These are phyloP conservation scores for Macrophomina tecta DNA, from an alignment of 2,329 filamentous ascomycete genomes.

Conservation along the genomic window DNA sequence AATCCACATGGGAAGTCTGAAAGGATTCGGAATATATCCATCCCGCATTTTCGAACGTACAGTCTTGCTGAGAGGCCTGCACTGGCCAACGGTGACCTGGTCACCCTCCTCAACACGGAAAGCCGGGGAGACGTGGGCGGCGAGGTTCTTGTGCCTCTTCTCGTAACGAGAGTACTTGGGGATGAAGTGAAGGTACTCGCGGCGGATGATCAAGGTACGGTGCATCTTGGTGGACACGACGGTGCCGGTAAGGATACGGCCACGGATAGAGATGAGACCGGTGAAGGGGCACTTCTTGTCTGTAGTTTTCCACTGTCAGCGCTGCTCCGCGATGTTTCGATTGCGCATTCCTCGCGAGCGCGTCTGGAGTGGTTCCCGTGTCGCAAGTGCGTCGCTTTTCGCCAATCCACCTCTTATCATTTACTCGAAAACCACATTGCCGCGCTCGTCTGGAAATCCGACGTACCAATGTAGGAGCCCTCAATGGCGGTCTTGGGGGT, in stretches of 20 bases:
- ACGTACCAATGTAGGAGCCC: conserved; percentile 97
- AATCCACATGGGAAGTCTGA: background rate
- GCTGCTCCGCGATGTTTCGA: background rate
- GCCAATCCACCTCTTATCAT: conserved; percentile 15
- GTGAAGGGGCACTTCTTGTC: conserved; percentile 99
- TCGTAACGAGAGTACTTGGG: conserved; percentile 99
- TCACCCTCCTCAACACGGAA: conserved; percentile 99
- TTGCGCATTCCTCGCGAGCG: background rate
- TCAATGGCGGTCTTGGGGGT: conserved; percentile 99
- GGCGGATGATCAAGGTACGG: conserved; percentile 98
- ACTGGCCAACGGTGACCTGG: conserved; percentile 99
- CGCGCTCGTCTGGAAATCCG: conserved; percentile 8
- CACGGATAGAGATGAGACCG: conserved; percentile 98
- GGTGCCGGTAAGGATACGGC: conserved; percentile 99
- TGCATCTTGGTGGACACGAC: conserved; percentile 99
- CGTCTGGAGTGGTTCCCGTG: background rate
- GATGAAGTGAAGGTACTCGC: conserved; percentile 99
- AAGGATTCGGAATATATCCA: background rate
- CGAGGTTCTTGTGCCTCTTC: conserved; percentile 99
- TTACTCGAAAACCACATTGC: background rate
- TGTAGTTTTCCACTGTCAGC: conserved; percentile 49
- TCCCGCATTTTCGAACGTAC: conserved; percentile 65
- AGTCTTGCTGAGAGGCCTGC: conserved; percentile 98
- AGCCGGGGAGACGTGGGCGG: conserved; percentile 97
- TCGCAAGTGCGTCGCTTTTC: background rate